Conservation (phyloP, 108 stramenopile genomes). For the Skeletonema marinoi region DNA sequence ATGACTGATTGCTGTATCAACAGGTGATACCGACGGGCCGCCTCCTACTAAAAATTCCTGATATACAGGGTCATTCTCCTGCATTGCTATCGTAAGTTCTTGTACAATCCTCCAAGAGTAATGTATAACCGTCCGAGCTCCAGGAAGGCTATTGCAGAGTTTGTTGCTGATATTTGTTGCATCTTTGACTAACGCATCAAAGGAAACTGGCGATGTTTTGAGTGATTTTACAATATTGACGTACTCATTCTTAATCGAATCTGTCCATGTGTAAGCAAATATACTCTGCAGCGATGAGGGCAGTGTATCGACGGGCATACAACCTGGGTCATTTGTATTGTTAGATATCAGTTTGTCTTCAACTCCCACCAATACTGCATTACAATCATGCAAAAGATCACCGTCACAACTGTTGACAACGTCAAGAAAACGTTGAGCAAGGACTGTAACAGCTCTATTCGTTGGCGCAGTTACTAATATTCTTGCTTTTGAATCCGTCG, state of each 20-base stretch:
- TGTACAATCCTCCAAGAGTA: constrained; percentile 9
- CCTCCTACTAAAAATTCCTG: constrained; percentile 11
- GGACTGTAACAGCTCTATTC: constrained; percentile 64
- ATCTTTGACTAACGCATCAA: constrained; percentile 15
- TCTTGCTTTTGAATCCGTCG: constrained; percentile 34
- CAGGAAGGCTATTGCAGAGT: constrained; percentile 5
- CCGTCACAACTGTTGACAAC: constrained; percentile 25
- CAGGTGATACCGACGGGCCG: background rate
- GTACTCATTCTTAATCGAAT: constrained; percentile 55
- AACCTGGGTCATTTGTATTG: background rate
- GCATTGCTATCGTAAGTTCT: constrained; percentile 2
- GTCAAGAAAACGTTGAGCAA: constrained; percentile 58
- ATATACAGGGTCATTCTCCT: background rate
- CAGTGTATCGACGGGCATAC: constrained; percentile 9
- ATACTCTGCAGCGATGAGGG: constrained; percentile 52
- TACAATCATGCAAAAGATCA: constrained; percentile 20
- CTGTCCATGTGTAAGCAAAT: constrained; percentile 80
- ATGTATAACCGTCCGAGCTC: background rate
- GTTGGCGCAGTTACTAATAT: constrained; percentile 57
- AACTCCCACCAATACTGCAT: constrained; percentile 65
- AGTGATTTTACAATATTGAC: constrained; percentile 13
- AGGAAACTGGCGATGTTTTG: constrained; percentile 11
- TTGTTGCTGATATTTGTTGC: constrained; percentile 22
- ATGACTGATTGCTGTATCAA: constrained; percentile 36
- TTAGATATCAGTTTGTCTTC: constrained; percentile 58